Evolutionary conservation across 805 yeast genomes (phyloP).

Genomic region (Yarrowia keelungensis): DNA sequence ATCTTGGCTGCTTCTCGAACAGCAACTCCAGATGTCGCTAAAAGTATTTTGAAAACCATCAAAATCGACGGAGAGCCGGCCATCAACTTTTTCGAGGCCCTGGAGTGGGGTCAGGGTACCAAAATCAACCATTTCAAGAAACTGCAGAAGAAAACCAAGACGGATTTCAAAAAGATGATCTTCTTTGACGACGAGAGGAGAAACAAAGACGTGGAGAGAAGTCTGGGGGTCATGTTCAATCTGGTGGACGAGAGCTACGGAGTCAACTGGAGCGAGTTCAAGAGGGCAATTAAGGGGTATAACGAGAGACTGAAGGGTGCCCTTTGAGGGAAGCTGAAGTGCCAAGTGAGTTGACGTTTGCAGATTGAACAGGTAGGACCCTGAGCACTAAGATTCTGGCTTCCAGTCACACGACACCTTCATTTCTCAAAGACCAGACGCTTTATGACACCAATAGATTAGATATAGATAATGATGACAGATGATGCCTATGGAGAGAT

Average conservation of each 20-base stretch:
- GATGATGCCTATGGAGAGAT: too few species aligned
- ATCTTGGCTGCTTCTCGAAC: constrained; percentile 78
- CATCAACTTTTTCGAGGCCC: constrained; percentile 57
- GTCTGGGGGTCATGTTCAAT: constrained; percentile 72
- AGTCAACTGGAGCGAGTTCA: constrained; percentile 62
- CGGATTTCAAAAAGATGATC: constrained; percentile 59
- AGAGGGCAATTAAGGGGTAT: constrained; percentile 41
- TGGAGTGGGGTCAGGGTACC: constrained; percentile 54
- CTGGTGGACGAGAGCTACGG: constrained; percentile 64
- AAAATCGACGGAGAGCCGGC: constrained; percentile 62
- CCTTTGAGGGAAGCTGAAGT: too few species aligned
- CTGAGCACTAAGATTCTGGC: too few species aligned
- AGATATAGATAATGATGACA: too few species aligned
- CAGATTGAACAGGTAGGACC: too few species aligned
- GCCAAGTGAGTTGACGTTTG: too few species aligned
- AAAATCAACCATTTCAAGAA: constrained; percentile 60
- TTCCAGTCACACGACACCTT: too few species aligned
- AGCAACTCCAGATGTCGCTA: constrained; percentile 77
- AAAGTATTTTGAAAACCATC: constrained; percentile 61
- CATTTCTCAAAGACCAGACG: too few species aligned
- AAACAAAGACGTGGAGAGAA: constrained; percentile 72
- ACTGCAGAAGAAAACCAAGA: constrained; percentile 52
- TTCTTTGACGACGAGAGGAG: constrained; percentile 82
- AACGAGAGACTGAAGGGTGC: constrained; percentile 45
- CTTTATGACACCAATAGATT: too few species aligned